These are phyloP conservation scores for Barnettozyma californica DNA, from an alignment of 805 yeast genomes.

Conservation along the genomic window DNA sequence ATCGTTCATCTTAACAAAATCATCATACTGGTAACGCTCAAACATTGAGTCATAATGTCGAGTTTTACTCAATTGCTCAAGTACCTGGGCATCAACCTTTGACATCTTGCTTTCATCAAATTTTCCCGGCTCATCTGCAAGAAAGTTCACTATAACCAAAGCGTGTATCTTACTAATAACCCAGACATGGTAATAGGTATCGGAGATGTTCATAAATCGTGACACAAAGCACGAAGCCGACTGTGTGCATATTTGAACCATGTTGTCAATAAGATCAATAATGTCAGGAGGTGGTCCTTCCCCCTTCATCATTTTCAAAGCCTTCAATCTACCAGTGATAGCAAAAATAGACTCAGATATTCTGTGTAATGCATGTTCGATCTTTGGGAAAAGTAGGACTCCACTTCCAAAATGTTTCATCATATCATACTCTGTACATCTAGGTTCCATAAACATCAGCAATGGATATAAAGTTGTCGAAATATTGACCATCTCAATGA, in stretches of 20 bases:
- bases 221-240: not conserved
- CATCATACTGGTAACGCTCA: constrained; percentile 8
- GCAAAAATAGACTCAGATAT: constrained; percentile 17
- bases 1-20: constrained; percentile 11
- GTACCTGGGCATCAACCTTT: constrained; percentile 9
- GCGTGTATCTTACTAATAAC: constrained; percentile 20
- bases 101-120: not conserved
- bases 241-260: not conserved
- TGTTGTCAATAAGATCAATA: constrained; percentile 11
- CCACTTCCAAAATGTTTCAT: constrained; percentile 21
- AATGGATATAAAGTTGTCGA: constrained; percentile 9
- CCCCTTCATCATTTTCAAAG: constrained; percentile 12
- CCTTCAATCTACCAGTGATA: constrained; percentile 15
- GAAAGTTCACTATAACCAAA: constrained; percentile 12
- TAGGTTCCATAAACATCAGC: constrained; percentile 15
- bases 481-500: constrained; percentile 6
- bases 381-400: constrained; percentile 15
- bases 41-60: constrained; percentile 17
- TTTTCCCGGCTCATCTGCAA: constrained; percentile 12
- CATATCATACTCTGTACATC: constrained; percentile 13
- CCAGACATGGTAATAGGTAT: constrained; percentile 25
- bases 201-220: constrained; percentile 11
- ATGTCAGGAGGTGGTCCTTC: constrained; percentile 1
- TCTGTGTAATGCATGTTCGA: constrained; percentile 19
- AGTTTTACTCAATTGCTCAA: constrained; percentile 9